These are phyloP conservation scores for Penicillium sp. DNA, from an alignment of 2,329 filamentous ascomycete genomes.

Conservation along the genomic window DNA sequence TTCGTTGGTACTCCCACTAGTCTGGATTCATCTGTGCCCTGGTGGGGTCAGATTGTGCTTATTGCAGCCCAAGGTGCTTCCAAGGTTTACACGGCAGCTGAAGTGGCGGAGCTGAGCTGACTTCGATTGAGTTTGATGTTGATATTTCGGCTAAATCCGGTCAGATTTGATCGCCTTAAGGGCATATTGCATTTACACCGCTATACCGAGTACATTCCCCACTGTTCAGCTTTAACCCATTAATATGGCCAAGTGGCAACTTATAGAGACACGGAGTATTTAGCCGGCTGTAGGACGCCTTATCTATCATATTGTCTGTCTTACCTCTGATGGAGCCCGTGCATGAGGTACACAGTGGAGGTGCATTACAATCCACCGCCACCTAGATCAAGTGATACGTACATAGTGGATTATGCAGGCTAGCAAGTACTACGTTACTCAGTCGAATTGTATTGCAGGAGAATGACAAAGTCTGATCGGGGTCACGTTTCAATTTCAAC, in stretches of 20 bases:
- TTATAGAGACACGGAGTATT: not conserved
- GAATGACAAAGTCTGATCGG: no score
- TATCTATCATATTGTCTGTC: no score
- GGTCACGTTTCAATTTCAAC: no score
- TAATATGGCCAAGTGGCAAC: no score
- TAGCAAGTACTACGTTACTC: not conserved
- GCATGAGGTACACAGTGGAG: not conserved
- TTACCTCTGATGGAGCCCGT: no score
- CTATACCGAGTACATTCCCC: not conserved
- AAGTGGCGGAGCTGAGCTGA: not conserved
- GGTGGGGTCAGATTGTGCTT: no score
- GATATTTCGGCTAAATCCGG: not conserved
- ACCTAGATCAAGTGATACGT: not conserved
- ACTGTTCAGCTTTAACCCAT: not conserved
- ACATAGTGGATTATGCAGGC: not conserved
- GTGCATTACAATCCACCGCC: not conserved
- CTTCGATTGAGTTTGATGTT: not conserved
- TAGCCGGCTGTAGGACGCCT: not conserved
- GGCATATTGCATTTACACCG: not conserved
- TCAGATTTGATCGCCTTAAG: not conserved
- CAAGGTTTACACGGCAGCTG: no score
- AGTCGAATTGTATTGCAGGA: no score
- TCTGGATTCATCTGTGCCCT: no score
- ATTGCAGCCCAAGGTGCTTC: no score
- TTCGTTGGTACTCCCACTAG: no score